These are phyloP conservation scores for Camelina sativa DNA, from an alignment of 345 rosid species.

Conservation along the genomic window DNA sequence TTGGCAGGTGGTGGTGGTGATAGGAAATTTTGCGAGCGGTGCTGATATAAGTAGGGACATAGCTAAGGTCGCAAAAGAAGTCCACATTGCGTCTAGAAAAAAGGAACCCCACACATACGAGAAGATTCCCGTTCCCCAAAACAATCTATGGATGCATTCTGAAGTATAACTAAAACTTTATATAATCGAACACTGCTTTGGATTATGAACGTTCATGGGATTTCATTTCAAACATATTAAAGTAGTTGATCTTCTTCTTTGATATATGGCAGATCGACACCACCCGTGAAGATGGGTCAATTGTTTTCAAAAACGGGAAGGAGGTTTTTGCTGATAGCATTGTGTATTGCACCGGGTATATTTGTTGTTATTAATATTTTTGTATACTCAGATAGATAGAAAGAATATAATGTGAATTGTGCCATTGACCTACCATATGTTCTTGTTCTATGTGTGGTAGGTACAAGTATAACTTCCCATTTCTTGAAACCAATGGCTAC, in stretches of 20 bases:
- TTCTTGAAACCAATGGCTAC: not conserved
- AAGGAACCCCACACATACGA: not conserved
- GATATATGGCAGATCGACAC: not conserved
- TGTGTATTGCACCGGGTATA: not conserved
- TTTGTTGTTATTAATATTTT: not conserved
- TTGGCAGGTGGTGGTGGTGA: conserved; percentile 59
- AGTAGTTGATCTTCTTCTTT: not conserved
- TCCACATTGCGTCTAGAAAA: conserved; percentile 41
- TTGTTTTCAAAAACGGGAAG: not conserved
- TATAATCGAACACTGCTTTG: not conserved
- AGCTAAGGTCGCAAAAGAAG: conserved; percentile 72
- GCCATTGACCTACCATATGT: not conserved
- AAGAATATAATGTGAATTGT: not conserved
- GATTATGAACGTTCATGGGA: not conserved
- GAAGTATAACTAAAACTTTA: not conserved
- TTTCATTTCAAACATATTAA: not conserved
- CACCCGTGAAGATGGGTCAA: not conserved
- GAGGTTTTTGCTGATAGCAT: not conserved
- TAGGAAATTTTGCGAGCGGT: conserved; percentile 64
- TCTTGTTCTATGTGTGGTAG: not conserved
- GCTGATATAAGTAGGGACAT: conserved; percentile 65
- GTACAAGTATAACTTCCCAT: not conserved
- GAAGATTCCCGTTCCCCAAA: not conserved
- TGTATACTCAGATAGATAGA: not conserved
- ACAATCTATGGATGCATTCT: not conserved